These are phyloP conservation scores for Exophiala oligosperma DNA, from an alignment of 2,329 filamentous ascomycete species.

Conservation along the genomic window DNA sequence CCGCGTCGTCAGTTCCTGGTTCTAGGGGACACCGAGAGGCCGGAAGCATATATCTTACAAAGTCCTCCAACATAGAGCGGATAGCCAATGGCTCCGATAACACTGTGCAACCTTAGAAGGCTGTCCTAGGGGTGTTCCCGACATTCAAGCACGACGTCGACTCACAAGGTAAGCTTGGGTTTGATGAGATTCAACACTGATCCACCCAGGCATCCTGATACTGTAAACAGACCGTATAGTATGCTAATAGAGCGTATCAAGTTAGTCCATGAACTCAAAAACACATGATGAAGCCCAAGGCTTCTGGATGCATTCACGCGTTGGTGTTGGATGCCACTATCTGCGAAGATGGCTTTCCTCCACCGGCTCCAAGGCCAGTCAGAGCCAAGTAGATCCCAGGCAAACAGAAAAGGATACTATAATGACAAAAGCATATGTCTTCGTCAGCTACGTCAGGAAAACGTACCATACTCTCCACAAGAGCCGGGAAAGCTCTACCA, in stretches of 20 bases:
- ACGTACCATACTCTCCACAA: not conserved
- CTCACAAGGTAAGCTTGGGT: not conserved
- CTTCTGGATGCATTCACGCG: too few species aligned
- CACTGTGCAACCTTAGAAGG: not conserved
- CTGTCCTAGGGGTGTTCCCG: too few species aligned
- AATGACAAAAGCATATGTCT: too few species aligned
- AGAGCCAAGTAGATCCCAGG: conserved; percentile 15
- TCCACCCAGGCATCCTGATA: conserved; percentile 16
- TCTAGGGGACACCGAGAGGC: too few species aligned
- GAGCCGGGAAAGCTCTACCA: too few species aligned
- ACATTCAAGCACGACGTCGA: too few species aligned
- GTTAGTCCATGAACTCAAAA: too few species aligned
- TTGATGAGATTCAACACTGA: conserved; percentile 21
- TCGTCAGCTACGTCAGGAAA: not conserved
- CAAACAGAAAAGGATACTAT: conserved; percentile 6
- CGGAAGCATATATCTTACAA: not conserved
- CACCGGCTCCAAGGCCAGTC: conserved; percentile 25
- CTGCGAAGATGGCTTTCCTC: conserved; percentile 21
- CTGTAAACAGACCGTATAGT: conserved; percentile 23
- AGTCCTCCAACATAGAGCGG: conserved; percentile 19
- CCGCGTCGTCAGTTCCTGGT: too few species aligned
- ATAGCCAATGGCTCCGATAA: conserved; percentile 19
- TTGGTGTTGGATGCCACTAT: not conserved
- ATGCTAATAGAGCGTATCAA: not conserved
- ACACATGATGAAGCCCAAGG: too few species aligned